Evolutionary conservation across 177 flowering plant species (phyloP).

Genomic region (Vitis hybrid): DNA sequence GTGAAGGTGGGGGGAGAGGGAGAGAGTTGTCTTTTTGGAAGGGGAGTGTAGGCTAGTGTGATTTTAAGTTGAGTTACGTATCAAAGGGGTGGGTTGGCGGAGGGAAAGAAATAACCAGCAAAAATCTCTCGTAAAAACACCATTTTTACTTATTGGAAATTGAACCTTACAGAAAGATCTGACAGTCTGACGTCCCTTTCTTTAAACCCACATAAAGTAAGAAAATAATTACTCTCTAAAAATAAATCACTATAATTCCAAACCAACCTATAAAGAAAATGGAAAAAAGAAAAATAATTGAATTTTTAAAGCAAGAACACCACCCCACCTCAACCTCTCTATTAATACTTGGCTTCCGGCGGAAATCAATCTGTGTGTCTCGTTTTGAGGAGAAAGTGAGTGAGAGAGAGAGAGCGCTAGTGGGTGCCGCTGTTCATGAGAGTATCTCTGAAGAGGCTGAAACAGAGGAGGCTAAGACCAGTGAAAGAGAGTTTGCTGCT

Average conservation of each 20-base stretch:
- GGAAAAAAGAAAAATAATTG: not conserved
- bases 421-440: constrained; percentile 18
- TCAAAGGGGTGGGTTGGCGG: not conserved
- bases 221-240: not conserved
- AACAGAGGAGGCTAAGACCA: not conserved
- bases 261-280: not conserved
- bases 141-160: constrained; percentile 21
- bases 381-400: not conserved
- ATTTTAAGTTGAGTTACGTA: too few relatives aligned
- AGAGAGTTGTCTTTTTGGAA: too few relatives aligned
- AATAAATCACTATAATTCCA: not conserved
- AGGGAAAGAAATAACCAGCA: not conserved
- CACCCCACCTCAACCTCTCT: constrained; percentile 11
- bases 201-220: constrained; percentile 15
- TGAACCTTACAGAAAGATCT: constrained; percentile 16
- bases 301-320: not conserved
- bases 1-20: too few relatives aligned
- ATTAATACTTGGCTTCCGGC: constrained; percentile 19
- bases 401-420: not conserved
- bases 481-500: too few relatives aligned
- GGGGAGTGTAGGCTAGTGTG: too few relatives aligned
- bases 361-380: constrained; percentile 9
- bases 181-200: constrained; percentile 21
- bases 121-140: constrained; percentile 6
- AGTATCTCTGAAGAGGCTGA: constrained; percentile 11